Conservation (phyloP, 495 filamentous ascomycete genomes). For the Umbilicaria muhlenbergii region DNA sequence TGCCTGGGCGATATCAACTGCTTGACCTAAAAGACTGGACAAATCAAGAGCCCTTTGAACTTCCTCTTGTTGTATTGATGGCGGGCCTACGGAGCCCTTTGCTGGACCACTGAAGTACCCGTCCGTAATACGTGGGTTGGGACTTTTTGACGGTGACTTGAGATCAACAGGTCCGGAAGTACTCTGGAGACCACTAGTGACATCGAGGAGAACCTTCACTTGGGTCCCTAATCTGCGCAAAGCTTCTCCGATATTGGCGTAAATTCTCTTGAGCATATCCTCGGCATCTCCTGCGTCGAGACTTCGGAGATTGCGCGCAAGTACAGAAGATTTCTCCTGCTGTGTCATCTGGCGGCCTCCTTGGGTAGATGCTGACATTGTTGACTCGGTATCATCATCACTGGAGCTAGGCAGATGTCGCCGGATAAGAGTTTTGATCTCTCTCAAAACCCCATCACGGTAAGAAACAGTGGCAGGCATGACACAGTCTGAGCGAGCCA, state of each 20-base stretch:
- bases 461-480: slow-evolving; percentile 69
- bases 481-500: slow-evolving; percentile 64
- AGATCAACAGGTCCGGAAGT: slow-evolving; percentile 14
- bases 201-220: slow-evolving; percentile 88
- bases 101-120: slow-evolving; percentile 14
- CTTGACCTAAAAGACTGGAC: slow-evolving; percentile 84
- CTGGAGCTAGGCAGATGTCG: slow-evolving; percentile 75
- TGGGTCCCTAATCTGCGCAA: slow-evolving; percentile 74
- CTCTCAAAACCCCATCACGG: slow-evolving; percentile 70
- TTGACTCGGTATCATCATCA: slow-evolving; percentile 84
- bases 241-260: slow-evolving; percentile 74
- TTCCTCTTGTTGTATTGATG: slow-evolving; percentile 46
- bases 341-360: slow-evolving; percentile 53
- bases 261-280: slow-evolving; percentile 65
- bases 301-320: slow-evolving; percentile 83
- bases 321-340: slow-evolving; percentile 75
- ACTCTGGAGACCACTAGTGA: slow-evolving; percentile 59
- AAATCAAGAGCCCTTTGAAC: slow-evolving; percentile 76
- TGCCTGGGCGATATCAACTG: slow-evolving; percentile 82
- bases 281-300: slow-evolving; percentile 77
- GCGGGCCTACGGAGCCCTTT: slow-evolving; percentile 17
- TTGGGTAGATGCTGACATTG: slow-evolving; percentile 74
- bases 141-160: slow-evolving; percentile 33
- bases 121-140: slow-evolving; percentile 21
- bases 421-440: slow-evolving; percentile 77